A percentile compares a stretch with the other conserved stretches of the same genome.
Conservation (phyloP, 495 filamentous ascomycete genomes). For the Mytilinidion resinicola region DNA sequence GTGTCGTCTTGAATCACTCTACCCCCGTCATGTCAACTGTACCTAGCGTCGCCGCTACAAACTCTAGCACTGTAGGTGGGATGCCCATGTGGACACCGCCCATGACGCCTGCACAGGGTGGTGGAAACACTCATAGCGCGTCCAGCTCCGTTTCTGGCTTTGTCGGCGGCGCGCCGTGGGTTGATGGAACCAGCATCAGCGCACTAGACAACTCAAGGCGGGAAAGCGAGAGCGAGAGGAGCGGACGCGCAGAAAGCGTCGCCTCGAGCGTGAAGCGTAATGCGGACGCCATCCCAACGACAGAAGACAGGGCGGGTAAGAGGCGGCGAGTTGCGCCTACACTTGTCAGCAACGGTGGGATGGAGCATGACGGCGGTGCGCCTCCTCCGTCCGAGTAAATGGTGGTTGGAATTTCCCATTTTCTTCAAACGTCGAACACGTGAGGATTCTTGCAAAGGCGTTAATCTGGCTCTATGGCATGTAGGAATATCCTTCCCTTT, state of each 20-base stretch:
- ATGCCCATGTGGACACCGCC: conserved; percentile 39
- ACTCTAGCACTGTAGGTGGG: conserved; percentile 28
- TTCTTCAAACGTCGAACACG: too few species aligned
- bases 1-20: conserved; percentile 28
- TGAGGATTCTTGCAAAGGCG: too few species aligned
- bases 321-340: conserved; percentile 38
- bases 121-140: conserved; percentile 28
- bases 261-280: conserved; percentile 20
- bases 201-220: background rate
- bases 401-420: too few species aligned
- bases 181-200: too few species aligned
- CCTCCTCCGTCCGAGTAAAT: too few species aligned
- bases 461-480: too few species aligned
- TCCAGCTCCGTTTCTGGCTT: conserved; percentile 32
- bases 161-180: background rate
- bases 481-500: too few species aligned
- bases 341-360: conserved; percentile 21
- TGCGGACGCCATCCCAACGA: conserved; percentile 23
- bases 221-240: conserved; percentile 19
- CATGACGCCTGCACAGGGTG: conserved; percentile 32
- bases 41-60: conserved; percentile 34
- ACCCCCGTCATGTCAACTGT: conserved; percentile 33
- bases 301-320: conserved; percentile 30
- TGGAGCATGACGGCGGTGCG: too few species aligned
- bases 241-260: conserved; percentile 6